Conservation (phyloP, 164 flowering plant genomes). For the Chimonanthus salicifolius region DNA sequence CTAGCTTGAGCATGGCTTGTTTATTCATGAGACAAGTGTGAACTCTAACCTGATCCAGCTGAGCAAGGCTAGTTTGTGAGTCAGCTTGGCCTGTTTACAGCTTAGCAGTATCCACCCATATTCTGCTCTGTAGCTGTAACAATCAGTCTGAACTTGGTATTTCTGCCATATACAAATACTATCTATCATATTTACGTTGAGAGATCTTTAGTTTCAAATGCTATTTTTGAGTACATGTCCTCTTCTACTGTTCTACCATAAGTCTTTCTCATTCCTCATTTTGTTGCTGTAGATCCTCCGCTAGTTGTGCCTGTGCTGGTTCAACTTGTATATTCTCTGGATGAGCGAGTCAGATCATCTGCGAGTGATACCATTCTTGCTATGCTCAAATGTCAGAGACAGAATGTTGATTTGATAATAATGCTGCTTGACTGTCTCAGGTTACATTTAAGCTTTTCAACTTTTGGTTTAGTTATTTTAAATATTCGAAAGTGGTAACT, state of each 20-base stretch:
- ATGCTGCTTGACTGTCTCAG: slow-evolving; percentile 69
- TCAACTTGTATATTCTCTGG: slow-evolving; percentile 30
- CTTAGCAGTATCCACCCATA: no score
- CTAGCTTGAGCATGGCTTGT: no score
- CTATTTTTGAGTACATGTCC: background rate
- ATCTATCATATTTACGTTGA: no score
- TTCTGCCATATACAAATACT: no score
- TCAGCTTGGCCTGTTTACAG: no score
- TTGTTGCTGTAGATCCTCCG: slow-evolving; percentile 41
- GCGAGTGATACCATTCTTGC: slow-evolving; percentile 40
- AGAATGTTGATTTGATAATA: slow-evolving; percentile 44
- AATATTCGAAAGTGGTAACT: background rate
- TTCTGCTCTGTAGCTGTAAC: no score
- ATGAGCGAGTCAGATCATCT: slow-evolving; percentile 29
- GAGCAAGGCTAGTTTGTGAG: no score
- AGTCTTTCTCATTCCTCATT: background rate
- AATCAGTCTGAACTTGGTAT: no score
- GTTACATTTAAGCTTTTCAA: slow-evolving; percentile 20
- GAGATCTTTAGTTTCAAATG: no score
- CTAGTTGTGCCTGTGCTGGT: slow-evolving; percentile 59
- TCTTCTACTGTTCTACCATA: background rate
- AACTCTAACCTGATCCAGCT: no score
- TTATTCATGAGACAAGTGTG: no score
- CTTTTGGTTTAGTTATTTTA: background rate
- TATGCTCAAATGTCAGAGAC: slow-evolving; percentile 49